phyloP scores from a whole-genome alignment of 1,284 basidiomycete genomes.

The Pseudozyma hubeiensis region DNA sequence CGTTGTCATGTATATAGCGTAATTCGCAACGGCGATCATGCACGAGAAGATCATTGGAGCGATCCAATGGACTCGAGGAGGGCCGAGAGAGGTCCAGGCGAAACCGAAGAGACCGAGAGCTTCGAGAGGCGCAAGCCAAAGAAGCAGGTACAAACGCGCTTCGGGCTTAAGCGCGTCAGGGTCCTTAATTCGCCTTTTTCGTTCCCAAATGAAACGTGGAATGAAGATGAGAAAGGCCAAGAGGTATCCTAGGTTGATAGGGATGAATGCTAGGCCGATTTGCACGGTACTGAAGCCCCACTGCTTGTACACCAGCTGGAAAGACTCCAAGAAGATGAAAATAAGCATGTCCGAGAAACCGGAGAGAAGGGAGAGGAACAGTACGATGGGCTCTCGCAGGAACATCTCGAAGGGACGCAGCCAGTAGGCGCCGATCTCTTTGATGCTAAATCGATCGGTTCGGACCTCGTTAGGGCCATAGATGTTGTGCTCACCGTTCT shows the following conservation, averaged over 20 bases:
- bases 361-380: conserved; percentile 69
- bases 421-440: conserved; percentile 69
- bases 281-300: conserved; percentile 69
- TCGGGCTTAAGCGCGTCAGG: conserved; percentile 67
- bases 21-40: conserved; percentile 70
- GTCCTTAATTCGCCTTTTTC: conserved; percentile 53
- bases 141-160: conserved; percentile 68
- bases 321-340: conserved; percentile 71
- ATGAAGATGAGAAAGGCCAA: conserved; percentile 69
- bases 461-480: conserved; percentile 70
- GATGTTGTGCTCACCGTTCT: conserved; percentile 67
- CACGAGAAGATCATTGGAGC: conserved; percentile 70
- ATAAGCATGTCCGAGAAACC: conserved; percentile 70
- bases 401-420: conserved; percentile 69
- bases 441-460: conserved; percentile 66
- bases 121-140: conserved; percentile 69
- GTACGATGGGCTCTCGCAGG: conserved; percentile 70
- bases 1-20: conserved; percentile 65
- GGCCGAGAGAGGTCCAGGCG: conserved; percentile 70
- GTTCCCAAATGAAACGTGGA: conserved; percentile 65
- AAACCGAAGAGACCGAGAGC: conserved; percentile 70
- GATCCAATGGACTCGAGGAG: conserved; percentile 69
- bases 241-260: conserved; percentile 70
- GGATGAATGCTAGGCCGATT: conserved; percentile 68
- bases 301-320: conserved; percentile 69